Conservation (phyloP, 2,329 filamentous ascomycete species). For the Magnaporthiopsis poae region DNA sequence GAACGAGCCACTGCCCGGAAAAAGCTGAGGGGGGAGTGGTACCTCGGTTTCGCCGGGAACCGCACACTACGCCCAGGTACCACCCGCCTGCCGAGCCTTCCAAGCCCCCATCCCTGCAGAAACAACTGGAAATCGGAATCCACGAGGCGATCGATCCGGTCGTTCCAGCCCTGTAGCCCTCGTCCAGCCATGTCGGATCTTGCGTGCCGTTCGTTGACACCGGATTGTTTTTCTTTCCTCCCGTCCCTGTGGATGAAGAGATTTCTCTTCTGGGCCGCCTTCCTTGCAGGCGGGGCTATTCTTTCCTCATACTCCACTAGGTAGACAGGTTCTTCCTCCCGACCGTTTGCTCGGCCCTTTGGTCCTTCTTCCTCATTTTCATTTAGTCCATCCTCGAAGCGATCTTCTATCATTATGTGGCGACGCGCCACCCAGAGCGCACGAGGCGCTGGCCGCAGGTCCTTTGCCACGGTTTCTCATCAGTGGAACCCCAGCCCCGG, state of each 20-base stretch:
- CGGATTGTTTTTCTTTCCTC: background rate
- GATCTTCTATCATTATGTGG: background rate
- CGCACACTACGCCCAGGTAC: background rate
- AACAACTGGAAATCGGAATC: background rate
- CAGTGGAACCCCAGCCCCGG: conserved; percentile 62
- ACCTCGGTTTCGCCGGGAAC: background rate
- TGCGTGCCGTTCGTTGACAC: background rate
- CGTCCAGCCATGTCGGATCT: background rate
- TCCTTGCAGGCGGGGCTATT: background rate
- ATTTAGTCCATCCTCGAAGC: background rate
- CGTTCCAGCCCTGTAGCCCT: background rate
- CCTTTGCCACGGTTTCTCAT: conserved; percentile 63
- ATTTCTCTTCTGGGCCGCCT: background rate
- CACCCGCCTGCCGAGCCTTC: background rate
- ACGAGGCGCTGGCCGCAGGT: conserved; percentile 41
- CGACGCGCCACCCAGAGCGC: conserved; percentile 13
- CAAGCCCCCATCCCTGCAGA: background rate
- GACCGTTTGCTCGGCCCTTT: background rate
- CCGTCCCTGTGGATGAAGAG: background rate
- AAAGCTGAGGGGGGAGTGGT: background rate
- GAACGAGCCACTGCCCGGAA: background rate
- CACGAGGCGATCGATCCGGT: background rate
- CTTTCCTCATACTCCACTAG: background rate
- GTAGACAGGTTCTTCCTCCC: background rate
- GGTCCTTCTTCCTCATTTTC: background rate